Conservation (phyloP, 352 stramenopile species). For the Blastocystis hominis region DNA sequence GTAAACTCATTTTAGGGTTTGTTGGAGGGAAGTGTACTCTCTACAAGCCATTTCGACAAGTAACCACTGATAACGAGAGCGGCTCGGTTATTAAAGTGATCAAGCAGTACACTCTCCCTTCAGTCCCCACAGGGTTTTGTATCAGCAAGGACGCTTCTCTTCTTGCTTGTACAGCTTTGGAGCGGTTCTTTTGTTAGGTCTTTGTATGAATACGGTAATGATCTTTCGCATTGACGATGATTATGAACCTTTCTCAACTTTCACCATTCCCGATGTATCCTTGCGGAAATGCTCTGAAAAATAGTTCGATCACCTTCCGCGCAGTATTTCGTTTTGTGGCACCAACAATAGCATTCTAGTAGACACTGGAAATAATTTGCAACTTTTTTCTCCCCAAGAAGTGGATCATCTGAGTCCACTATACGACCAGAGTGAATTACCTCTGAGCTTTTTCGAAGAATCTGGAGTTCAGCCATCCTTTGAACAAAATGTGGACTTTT, state of each 20-base stretch:
- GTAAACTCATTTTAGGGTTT: not conserved
- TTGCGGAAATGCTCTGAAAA: not conserved
- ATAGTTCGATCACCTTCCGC: not conserved
- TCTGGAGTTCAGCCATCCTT: not conserved
- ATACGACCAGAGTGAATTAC: not conserved
- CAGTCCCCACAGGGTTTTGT: not conserved
- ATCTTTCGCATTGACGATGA: slow-evolving; percentile 89
- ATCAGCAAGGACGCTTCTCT: slow-evolving; percentile 8
- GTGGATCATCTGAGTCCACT: slow-evolving; percentile 71
- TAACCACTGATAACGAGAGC: not conserved
- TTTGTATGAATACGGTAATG: slow-evolving; percentile 65
- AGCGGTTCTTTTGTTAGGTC: not conserved
- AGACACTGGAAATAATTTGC: slow-evolving; percentile 80
- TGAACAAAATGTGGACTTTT: not conserved
- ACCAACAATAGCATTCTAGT: slow-evolving; percentile 76
- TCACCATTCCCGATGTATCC: not conserved
- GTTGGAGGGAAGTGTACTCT: not conserved
- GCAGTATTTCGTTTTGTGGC: slow-evolving; percentile 71
- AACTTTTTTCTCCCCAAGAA: slow-evolving; percentile 91
- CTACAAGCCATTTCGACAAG: not conserved
- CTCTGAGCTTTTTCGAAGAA: not conserved
- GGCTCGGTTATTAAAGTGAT: not conserved
- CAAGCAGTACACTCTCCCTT: not conserved
- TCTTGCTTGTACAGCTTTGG: not conserved
- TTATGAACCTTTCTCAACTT: not conserved